These are phyloP conservation scores for Coemansia sp. DNA, from an alignment of 192 early-diverging fungal genomes.

Conservation along the genomic window DNA sequence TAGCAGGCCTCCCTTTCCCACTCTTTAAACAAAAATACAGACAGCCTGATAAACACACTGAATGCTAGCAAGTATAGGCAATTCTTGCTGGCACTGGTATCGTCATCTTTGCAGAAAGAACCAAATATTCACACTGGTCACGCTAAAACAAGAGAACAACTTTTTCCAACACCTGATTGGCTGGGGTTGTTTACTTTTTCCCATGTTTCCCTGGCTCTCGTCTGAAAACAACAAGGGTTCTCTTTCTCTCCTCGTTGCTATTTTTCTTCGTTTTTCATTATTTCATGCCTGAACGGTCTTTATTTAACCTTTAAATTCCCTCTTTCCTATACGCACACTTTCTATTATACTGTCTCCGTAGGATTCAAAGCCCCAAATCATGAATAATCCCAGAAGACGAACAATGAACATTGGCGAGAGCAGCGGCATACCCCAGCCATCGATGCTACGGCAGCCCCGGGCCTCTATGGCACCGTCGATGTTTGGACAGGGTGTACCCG, in stretches of 20 bases:
- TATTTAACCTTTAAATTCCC: not conserved
- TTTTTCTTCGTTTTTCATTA: constrained; percentile 1
- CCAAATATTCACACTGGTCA: too few relatives aligned
- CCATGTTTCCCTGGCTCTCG: too few relatives aligned
- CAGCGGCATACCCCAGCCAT: constrained; percentile 51
- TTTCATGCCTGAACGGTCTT: too few relatives aligned
- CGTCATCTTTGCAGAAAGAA: too few relatives aligned
- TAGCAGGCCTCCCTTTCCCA: not conserved
- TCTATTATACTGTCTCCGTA: not conserved
- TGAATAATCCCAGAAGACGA: constrained; percentile 45
- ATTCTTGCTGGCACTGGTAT: too few relatives aligned
- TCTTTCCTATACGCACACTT: too few relatives aligned
- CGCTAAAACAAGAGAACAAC: not conserved
- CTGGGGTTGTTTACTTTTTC: constrained; percentile 12
- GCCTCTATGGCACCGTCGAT: constrained; percentile 52
- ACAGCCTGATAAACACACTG: not conserved
- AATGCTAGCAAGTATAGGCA: too few relatives aligned
- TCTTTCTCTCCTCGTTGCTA: not conserved
- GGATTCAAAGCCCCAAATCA: not conserved
- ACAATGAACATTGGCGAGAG: constrained; percentile 55
- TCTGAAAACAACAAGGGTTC: not conserved
- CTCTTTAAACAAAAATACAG: not conserved
- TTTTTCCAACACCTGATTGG: constrained; percentile 13
- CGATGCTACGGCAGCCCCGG: constrained; percentile 45
- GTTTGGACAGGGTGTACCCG: constrained; percentile 34